Base-by-base conservation (phyloP, 257 asterid genomes). In the Oldenlandia corymbosa region DNA sequence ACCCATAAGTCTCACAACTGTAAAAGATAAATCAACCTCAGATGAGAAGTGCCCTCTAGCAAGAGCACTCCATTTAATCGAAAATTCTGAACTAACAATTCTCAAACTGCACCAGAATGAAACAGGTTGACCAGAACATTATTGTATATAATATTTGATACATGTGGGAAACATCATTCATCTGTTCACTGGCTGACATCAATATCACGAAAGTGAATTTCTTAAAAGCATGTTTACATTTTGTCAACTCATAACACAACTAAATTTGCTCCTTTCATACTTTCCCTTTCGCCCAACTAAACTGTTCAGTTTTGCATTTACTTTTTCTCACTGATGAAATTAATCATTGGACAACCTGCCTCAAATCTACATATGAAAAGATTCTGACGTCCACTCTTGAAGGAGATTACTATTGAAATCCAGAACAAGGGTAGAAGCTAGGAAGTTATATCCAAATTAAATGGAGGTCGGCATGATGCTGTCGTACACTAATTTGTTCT, bases 1-100 rank as follows among this genome's bases (percentile, higher is more conserved):
- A 5, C 99, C 99, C 99, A 93, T 93, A 55, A 93, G 97, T 76
- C 97, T 77, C 56, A 93, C 99, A 81, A 93, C 99, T 93, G 82
- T 66, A 67, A 58, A 16, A 69, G 4, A 49, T 1, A 7, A 28
- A 52, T 16, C 30, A 7, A 51, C n/a, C 0, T 37, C 12, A 31
- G 32, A 14, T 47, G 24, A 28, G 32, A 36, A 68, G 30, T 26
- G 13, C 43, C 39, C 39, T 13, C 18, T 6, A 13, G 5, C 10
- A 20, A 34, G 23, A 20, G 9, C 2, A n/a, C 4, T 12, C 6
- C 48, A 7, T 12, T 47, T 30, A 27, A 39, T 16, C 1, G 16
- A 31, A 7, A 31, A 26, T 16, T 30, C n/a, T 2, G 0, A 55
- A 17, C 12, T 13, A 7, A 1, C 31, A 28, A 23, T 31, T 37